A percentile compares a stretch with the other conserved stretches of the same genome.
Evolutionary conservation across 345 rosid genomes (phyloP).

Genomic region (Diplotaxis tenuifolia): DNA sequence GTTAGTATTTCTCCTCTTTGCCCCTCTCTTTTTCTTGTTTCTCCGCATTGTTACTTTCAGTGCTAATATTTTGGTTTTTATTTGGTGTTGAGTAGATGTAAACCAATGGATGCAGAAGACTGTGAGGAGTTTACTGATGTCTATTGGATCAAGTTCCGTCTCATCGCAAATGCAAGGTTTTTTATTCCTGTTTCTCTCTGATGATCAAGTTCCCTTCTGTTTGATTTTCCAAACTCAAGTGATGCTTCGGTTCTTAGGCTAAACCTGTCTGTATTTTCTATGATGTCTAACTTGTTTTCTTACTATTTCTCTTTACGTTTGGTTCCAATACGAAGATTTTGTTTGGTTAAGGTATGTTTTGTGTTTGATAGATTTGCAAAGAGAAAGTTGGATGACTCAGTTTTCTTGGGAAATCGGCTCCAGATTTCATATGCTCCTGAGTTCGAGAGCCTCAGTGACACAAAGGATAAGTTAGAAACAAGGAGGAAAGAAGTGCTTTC

Average conservation of each 20-base stretch:
- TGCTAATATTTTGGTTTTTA: background rate
- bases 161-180: conserved; percentile 73
- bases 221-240: background rate
- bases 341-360: background rate
- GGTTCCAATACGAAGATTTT: background rate
- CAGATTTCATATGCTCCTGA: conserved; percentile 80
- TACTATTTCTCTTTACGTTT: background rate
- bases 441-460: conserved; percentile 69
- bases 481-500: conserved; percentile 73
- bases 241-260: background rate
- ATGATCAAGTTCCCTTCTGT: no score
- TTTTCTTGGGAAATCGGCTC: conserved; percentile 70
- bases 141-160: conserved; percentile 73
- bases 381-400: conserved; percentile 80
- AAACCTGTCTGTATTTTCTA: background rate
- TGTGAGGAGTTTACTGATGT: conserved; percentile 80
- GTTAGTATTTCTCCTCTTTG: conserved; percentile 38
- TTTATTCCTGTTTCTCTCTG: background rate
- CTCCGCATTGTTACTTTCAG: background rate
- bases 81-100: conserved; percentile 44
- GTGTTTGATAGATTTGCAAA: conserved; percentile 71
- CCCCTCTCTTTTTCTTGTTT: background rate
- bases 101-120: conserved; percentile 95
- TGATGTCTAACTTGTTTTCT: background rate
- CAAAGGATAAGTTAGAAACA: conserved; percentile 75